A percentile compares a stretch with the other conserved stretches of the same genome.
Evolutionary conservation across 2,329 filamentous ascomycete genomes (phyloP).

Genomic region (Akanthomyces lecanii): DNA sequence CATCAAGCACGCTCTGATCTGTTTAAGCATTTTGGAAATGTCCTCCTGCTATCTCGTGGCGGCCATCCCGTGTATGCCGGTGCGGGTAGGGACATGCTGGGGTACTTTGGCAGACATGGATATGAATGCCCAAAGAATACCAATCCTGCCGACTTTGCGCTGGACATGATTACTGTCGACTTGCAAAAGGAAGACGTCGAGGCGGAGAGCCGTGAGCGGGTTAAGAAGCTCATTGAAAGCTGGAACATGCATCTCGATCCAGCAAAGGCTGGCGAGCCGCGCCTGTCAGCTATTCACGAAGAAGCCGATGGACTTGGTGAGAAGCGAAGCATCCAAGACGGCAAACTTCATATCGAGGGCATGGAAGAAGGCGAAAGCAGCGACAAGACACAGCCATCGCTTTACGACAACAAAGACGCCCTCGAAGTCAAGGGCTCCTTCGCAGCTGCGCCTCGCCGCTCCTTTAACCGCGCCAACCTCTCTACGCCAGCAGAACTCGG

Average conservation of each 20-base stretch:
- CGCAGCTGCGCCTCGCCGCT: constrained; percentile 32
- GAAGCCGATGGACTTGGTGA: constrained; percentile 23
- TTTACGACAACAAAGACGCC: constrained; percentile 1
- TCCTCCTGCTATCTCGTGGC: constrained; percentile 66
- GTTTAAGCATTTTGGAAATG: constrained; percentile 66
- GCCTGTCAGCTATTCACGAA: constrained; percentile 29
- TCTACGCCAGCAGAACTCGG: constrained; percentile 69
- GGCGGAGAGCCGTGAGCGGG: constrained; percentile 57
- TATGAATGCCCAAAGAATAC: constrained; percentile 64
- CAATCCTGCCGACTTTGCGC: constrained; percentile 73
- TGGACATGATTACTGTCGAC: constrained; percentile 73
- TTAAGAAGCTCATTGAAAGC: constrained; percentile 54
- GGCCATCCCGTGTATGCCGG: constrained; percentile 67
- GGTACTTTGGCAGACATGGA: constrained; percentile 57
- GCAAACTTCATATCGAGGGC: not conserved
- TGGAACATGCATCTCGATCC: constrained; percentile 40
- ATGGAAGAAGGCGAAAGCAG: not conserved
- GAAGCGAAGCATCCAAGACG: constrained; percentile 20
- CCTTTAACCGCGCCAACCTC: constrained; percentile 43
- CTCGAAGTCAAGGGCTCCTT: constrained; percentile 17
- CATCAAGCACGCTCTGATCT: constrained; percentile 73
- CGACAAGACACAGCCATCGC: constrained; percentile 1
- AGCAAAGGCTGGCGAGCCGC: constrained; percentile 17
- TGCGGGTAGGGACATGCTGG: constrained; percentile 57
- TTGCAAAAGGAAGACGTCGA: constrained; percentile 63